Evolutionary conservation across 139 green algal species (phyloP), one percentile per base, ranked within the genome.

Genomic region (Yamagishiella unicocca): DNA sequence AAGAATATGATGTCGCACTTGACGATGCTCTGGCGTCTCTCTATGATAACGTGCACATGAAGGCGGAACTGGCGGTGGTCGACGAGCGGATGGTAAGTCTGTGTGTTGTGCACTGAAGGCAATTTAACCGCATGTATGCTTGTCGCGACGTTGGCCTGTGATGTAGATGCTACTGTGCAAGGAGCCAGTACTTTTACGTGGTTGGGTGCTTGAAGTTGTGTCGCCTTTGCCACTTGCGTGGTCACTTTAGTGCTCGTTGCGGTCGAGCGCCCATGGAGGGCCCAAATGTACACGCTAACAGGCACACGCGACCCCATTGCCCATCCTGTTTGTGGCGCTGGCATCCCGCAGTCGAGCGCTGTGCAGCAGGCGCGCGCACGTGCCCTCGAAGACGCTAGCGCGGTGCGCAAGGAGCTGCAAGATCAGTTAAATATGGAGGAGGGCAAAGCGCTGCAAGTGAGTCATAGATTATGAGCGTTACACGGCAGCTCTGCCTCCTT

Each of bases 31-130:
- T 95, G 67, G 76, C 72, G 17, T 90, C 89, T 0, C 55, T 92
- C 74, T 92, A 93, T 64, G 92, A 95, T 74, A 95, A 94, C 82
- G 83, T 93, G 24, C 89, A 93, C 78, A 92, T 95, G 92, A 87
- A 87, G 43, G 91, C 91, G 10, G 89, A 95, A 77, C 88, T 95
- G 37, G 83, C 82, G 12, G 88, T 83, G 1, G 77, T 90, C 9
- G 88, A 94, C 68, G 89, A 92, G 75, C 83, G 83, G n/a, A 86
- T 90, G 85, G 87, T 91, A 29, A 73, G 46, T 75, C 72, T n/a
- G 12, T 12, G 50, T 58, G 50, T 58, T 58, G 17, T 12, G 50
- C 50, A 58, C 50, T 58, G 50, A n/a, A n/a, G n/a, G n/a, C n/a
- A n/a, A n/a, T n/a, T n/a, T n/a, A n/a, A n/a, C n/a, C n/a, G n/a